Evolutionary conservation across 2,329 filamentous ascomycete genomes (phyloP), one percentile per base, ranked within the genome.

Genomic region (Fusarium continuum): DNA sequence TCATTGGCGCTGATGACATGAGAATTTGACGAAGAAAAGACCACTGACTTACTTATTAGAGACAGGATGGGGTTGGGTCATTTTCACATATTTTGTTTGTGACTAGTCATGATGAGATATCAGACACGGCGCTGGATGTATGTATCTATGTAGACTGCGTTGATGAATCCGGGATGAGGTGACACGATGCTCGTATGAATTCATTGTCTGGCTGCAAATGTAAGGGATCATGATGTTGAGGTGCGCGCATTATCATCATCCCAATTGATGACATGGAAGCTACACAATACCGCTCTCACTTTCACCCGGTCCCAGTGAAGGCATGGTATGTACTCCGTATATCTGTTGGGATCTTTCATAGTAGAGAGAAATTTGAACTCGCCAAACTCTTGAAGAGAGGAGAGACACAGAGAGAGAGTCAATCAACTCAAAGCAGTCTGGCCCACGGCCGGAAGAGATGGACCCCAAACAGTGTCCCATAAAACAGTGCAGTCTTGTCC

Each of bases 371-470:
- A 38, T 29, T 23, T 19, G 14, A 47, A 46, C 47, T 23, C 23
- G 20, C 47, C 56, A 54, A 41, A 25, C 45, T 53, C 45, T 34
- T 59, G 58, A n/a, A n/a, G n/a, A n/a, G n/a, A n/a, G n/a, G n/a
- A n/a, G n/a, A n/a, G n/a, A n/a, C n/a, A n/a, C n/a, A n/a, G n/a
- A n/a, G n/a, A n/a, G n/a, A n/a, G n/a, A n/a, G n/a, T n/a, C n/a
- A n/a, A n/a, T n/a, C n/a, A n/a, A n/a, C n/a, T n/a, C n/a, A n/a
- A n/a, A 46, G 35, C 14, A 31, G 20, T 38, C 31, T 47, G 41
- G 49, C 14, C 51, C 34, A 56, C 26, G 25, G 5, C 26, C 36
- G 13, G 26, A 36, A 25, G n/a, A 8, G 14, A 59, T 22, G 28
- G 38, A 11, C 9, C n/a, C 31, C 20, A 23, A 32, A 38, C 16